Conservation (phyloP, 345 rosid genomes). For the Citrus glauca region DNA sequence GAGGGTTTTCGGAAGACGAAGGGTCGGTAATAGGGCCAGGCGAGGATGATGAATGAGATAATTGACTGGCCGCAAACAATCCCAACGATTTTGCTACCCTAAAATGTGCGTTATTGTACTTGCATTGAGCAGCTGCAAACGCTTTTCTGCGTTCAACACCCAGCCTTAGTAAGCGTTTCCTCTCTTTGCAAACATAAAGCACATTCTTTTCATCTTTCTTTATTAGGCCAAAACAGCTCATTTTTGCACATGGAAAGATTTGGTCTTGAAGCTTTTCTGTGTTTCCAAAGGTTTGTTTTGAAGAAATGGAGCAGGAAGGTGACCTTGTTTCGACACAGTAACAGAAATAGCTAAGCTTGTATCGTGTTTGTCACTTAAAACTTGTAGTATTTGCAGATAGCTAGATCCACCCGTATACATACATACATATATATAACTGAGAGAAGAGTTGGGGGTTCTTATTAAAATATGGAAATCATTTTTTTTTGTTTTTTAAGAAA, state of each 20-base stretch:
- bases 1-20: not conserved
- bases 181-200: slow-evolving; percentile 33
- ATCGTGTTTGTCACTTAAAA: slow-evolving; percentile 9
- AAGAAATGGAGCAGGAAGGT: not conserved
- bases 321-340: not conserved
- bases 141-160: slow-evolving; percentile 34
- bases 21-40: not conserved
- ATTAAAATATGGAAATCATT: not conserved
- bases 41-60: slow-evolving; percentile 18
- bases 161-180: slow-evolving; percentile 30
- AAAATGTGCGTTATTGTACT: slow-evolving; percentile 38
- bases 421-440: not conserved
- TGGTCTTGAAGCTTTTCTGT: not conserved
- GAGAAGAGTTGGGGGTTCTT: not conserved
- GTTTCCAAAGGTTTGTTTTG: not conserved
- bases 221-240: slow-evolving; percentile 35
- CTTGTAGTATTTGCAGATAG: not conserved
- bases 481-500: not conserved
- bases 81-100: slow-evolving; percentile 38
- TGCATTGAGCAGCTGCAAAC: slow-evolving; percentile 38
- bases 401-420: slow-evolving; percentile 3
- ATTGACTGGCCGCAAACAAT: slow-evolving; percentile 34
- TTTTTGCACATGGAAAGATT: not conserved
- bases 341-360: not conserved
- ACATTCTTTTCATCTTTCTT: slow-evolving; percentile 33